Evolutionary conservation across 2,329 filamentous ascomycete genomes (phyloP).

Genomic region (Hymenoscyphus repandus): DNA sequence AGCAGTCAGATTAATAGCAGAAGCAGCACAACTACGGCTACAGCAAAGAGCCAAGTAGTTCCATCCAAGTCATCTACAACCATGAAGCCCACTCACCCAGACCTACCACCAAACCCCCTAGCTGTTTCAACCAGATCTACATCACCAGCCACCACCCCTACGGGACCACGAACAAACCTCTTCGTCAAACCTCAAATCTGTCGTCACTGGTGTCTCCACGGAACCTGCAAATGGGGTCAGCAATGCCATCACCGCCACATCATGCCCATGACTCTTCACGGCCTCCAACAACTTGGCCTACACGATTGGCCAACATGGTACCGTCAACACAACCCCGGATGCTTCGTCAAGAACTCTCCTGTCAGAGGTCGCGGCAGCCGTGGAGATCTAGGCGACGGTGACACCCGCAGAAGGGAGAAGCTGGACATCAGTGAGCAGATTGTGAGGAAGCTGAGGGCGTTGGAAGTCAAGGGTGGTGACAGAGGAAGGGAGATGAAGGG

Average conservation of each 20-base stretch:
- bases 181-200: slow-evolving; percentile 27
- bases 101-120: neutral
- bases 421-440: slow-evolving; percentile 15
- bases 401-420: neutral
- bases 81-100: too few species aligned
- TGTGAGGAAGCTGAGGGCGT: slow-evolving; percentile 13
- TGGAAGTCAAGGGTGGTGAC: slow-evolving; percentile 6
- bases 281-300: slow-evolving; percentile 40
- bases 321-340: slow-evolving; percentile 20
- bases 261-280: slow-evolving; percentile 41
- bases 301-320: slow-evolving; percentile 41
- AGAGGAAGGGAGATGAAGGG: slow-evolving; percentile 9
- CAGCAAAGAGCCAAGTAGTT: too few species aligned
- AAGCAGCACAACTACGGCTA: neutral
- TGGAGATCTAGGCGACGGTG: neutral
- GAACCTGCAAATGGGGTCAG: slow-evolving; percentile 41
- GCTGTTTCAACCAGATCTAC: neutral
- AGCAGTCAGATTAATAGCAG: neutral
- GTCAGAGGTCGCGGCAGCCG: neutral
- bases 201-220: slow-evolving; percentile 44
- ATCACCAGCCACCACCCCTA: neutral
- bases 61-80: too few species aligned
- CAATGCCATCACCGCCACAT: slow-evolving; percentile 41
- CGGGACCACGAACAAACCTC: neutral
- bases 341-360: slow-evolving; percentile 13